A percentile compares a stretch with the other conserved stretches of the same genome.
Conservation (phyloP, 2,329 filamentous ascomycete genomes). For the Venturia oleaginea region DNA sequence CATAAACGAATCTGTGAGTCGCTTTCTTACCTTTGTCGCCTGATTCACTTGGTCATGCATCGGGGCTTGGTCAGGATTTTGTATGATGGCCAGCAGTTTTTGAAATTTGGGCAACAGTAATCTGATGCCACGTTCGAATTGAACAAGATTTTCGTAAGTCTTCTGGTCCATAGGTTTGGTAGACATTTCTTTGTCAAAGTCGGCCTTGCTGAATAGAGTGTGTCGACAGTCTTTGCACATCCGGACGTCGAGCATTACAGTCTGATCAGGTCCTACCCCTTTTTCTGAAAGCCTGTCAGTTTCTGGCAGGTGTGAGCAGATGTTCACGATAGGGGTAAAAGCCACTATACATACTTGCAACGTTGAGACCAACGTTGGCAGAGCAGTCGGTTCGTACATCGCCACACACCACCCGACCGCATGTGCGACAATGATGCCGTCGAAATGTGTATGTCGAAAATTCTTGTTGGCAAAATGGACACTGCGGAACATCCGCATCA, state of each 20-base stretch:
- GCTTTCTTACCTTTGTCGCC: slow-evolving; percentile 80
- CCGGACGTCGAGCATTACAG: slow-evolving; percentile 66
- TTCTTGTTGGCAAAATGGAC: slow-evolving; percentile 92
- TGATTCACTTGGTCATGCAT: slow-evolving; percentile 67
- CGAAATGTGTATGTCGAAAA: slow-evolving; percentile 91
- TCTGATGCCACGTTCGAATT: slow-evolving; percentile 82
- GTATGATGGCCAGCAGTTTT: slow-evolving; percentile 61
- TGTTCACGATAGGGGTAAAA: neutral
- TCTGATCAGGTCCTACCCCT: neutral
- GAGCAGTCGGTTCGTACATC: slow-evolving; percentile 81
- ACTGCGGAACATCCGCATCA: slow-evolving; percentile 67
- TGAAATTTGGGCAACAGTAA: slow-evolving; percentile 78
- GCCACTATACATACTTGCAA: slow-evolving; percentile 47
- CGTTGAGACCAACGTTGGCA: slow-evolving; percentile 69
- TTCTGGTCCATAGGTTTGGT: slow-evolving; percentile 66
- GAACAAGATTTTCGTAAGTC: slow-evolving; percentile 71
- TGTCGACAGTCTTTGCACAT: slow-evolving; percentile 86
- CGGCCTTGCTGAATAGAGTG: slow-evolving; percentile 62
- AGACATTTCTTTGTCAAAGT: slow-evolving; percentile 63
- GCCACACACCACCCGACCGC: slow-evolving; percentile 85
- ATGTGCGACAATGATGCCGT: slow-evolving; percentile 89
- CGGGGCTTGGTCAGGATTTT: slow-evolving; percentile 60
- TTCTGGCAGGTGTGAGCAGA: neutral
- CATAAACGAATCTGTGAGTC: slow-evolving; percentile 77
- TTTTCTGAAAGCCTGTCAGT: slow-evolving; percentile 5